Evolutionary conservation across 805 yeast genomes (phyloP), one percentile per base, ranked within the genome.

Genomic region (Myxozyma lipomycoides): DNA sequence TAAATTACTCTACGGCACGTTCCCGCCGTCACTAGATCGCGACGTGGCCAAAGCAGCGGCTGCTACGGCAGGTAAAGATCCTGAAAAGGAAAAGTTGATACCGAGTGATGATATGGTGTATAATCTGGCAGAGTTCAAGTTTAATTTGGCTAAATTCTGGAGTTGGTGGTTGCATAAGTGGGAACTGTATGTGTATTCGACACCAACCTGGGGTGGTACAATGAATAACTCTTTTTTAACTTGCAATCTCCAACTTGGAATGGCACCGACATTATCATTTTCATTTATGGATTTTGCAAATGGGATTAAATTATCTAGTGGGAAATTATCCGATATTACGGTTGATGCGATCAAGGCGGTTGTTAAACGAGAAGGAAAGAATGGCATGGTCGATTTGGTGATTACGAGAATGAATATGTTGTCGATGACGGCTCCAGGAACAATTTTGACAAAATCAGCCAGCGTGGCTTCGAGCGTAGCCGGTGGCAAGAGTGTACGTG

Each of bases 81-180:
- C 24, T 24, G 36, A 40, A 22, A 21, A 28, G 23, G 7, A 35
- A 15, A 9, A 15, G 6, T 35, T 17, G 18, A 6, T 7, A 15
- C n/a, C 6, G 9, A 15, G n/a, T 9, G 19, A 10, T 9, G 36
- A 40, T 35, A 23, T 24, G 15, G 5, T 18, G 12, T 10, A 28
- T n/a, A 5, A 38, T n/a, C 19, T 47, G 12, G 51, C 48, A 3
- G 24, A 32, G 25, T 48, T 52, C 35, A 46, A 51, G 17, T n/a
- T 37, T 30, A 37, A 52, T 41, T 24, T 55, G 15, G 43, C 46
- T 25, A 52, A 42, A 32, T 55, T 55, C 48, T 55, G 59, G 59
- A 45, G 49, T 32, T 55, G 59, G 59, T 55, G 59, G 59, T 39
- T 55, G 30, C 59, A 55, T 35, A 55, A 55, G 39, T 55, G 59